Percentiles rank a stretch among this genome's conserved stretches.
phyloP scores from a whole-genome alignment of 2,329 filamentous ascomycete species.

The Calonectria honghensis region DNA sequence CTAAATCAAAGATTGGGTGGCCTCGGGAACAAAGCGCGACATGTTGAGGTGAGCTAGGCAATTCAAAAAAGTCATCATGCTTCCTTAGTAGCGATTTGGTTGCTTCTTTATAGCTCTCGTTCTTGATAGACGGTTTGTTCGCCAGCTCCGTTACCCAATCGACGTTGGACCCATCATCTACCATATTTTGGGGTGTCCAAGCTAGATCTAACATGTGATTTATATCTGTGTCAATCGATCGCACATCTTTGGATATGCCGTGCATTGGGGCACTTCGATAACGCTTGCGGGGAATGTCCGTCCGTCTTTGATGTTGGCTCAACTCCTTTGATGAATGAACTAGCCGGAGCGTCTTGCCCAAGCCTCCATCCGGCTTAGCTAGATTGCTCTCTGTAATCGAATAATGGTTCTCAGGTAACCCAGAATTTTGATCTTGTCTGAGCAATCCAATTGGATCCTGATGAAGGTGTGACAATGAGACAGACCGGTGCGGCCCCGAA shows the following conservation, averaged over 20 bases:
- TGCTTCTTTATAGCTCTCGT: neutral
- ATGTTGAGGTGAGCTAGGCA: conserved; percentile 47
- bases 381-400: neutral
- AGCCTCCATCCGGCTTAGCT: neutral
- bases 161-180: neutral
- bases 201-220: conserved; percentile 38
- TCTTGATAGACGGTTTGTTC: conserved; percentile 15
- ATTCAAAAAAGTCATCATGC: neutral
- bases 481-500: conserved; percentile 11
- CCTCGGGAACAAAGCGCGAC: conserved; percentile 55
- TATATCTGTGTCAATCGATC: conserved; percentile 12
- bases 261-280: conserved; percentile 44
- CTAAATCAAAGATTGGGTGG: conserved; percentile 50
- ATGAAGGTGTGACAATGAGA: conserved; percentile 36
- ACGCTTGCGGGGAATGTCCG: conserved; percentile 39
- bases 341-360: conserved; percentile 17
- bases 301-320: conserved; percentile 14
- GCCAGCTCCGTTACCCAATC: conserved; percentile 28
- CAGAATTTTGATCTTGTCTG: neutral
- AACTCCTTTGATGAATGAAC: conserved; percentile 34
- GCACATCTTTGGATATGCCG: conserved; percentile 12
- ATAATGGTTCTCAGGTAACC: neutral
- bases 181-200: conserved; percentile 26
- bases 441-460: conserved; percentile 37
- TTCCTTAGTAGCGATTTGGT: neutral